These are phyloP conservation scores for Blastobotrys aristatus DNA, from an alignment of 1,139 yeast species.

Conservation along the genomic window DNA sequence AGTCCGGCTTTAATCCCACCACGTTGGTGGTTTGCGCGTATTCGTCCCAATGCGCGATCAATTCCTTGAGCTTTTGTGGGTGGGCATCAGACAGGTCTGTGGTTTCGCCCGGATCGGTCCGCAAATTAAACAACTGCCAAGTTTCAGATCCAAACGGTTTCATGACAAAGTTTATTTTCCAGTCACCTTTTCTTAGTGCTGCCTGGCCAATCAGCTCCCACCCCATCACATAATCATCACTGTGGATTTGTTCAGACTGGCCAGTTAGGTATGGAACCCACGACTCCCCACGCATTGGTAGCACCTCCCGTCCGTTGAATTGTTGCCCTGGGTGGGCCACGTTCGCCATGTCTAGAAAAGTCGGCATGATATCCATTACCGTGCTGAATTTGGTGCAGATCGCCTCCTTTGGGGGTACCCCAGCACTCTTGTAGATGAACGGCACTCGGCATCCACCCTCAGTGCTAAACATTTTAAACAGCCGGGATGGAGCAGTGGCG, in stretches of 20 bases:
- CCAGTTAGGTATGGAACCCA: constrained; percentile 11
- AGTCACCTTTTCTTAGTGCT: constrained; percentile 49
- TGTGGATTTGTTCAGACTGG: constrained; percentile 30
- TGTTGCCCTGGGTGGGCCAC: constrained; percentile 41
- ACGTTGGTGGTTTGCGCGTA: constrained; percentile 54
- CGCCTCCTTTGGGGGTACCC: neutral
- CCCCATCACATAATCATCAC: constrained; percentile 47
- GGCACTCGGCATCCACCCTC: constrained; percentile 59
- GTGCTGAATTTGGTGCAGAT: constrained; percentile 40
- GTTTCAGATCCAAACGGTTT: constrained; percentile 40
- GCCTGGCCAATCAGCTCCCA: constrained; percentile 57
- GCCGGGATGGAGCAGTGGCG: constrained; percentile 52
- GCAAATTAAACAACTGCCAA: constrained; percentile 48
- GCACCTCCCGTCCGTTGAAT: constrained; percentile 41
- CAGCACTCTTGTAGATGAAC: constrained; percentile 36
- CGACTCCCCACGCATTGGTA: constrained; percentile 41
- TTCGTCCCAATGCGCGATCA: constrained; percentile 47
- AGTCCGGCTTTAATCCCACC: constrained; percentile 6
- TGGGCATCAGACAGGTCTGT: constrained; percentile 38
- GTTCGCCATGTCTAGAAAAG: constrained; percentile 46
- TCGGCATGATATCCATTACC: constrained; percentile 56
- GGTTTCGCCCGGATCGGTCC: constrained; percentile 46
- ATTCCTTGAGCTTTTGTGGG: constrained; percentile 38
- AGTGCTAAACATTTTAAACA: constrained; percentile 48
- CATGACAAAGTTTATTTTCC: constrained; percentile 47